These are phyloP conservation scores for Angophora floribunda DNA, from an alignment of 345 rosid genomes.

Conservation along the genomic window DNA sequence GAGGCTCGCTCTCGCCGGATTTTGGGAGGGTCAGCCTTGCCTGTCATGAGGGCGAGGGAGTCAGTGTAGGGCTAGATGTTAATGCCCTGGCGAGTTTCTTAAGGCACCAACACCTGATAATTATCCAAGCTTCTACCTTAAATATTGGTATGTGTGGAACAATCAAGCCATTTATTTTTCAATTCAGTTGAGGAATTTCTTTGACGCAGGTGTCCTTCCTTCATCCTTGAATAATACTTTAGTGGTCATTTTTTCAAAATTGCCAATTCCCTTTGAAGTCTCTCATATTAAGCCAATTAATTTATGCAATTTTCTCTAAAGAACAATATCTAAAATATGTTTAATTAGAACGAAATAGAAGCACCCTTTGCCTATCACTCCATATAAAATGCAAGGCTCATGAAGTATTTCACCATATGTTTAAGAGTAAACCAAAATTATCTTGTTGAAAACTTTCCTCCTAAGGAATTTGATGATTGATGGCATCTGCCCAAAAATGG, in stretches of 20 bases:
- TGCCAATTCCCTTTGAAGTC: not conserved
- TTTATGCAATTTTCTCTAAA: not conserved
- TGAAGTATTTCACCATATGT: not conserved
- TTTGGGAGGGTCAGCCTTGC: too few species aligned
- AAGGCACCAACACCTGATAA: too few species aligned
- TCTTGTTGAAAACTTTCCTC: not conserved
- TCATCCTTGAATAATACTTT: too few species aligned
- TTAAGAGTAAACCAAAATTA: not conserved
- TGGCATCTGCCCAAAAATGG: not conserved
- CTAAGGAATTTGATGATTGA: not conserved
- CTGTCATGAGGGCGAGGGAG: too few species aligned
- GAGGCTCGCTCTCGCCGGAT: too few species aligned
- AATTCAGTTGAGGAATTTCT: too few species aligned
- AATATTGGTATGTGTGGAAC: too few species aligned
- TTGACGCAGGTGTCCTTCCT: too few species aligned
- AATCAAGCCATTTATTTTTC: too few species aligned
- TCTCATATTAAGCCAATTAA: not conserved
- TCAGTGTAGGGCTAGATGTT: too few species aligned
- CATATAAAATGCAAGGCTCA: not conserved
- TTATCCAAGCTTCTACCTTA: too few species aligned
- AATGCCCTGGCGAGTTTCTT: too few species aligned
- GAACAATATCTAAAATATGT: not conserved
- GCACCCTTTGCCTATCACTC: not conserved
- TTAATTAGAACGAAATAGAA: not conserved
- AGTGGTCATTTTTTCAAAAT: not conserved